A percentile compares a stretch with the other conserved stretches of the same genome.
Evolutionary conservation across 2,329 filamentous ascomycete species (phyloP).

Genomic region (Aciculosporium take): DNA sequence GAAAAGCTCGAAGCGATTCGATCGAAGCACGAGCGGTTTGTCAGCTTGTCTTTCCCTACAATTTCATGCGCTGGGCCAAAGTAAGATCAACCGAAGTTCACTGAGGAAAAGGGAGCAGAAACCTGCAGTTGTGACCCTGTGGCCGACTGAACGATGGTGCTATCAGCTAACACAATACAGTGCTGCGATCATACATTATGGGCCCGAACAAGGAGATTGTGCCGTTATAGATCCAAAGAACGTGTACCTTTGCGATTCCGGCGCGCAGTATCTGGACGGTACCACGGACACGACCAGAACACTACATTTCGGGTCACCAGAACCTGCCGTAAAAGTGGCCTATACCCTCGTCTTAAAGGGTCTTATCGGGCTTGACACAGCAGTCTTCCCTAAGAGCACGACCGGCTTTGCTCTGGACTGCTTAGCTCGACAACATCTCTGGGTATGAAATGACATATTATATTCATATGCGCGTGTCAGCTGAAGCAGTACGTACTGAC

Average conservation of each 20-base stretch:
- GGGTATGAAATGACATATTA: conserved; percentile 39
- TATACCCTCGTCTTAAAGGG: conserved; percentile 94
- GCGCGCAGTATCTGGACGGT: conserved; percentile 89
- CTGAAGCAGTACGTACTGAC: not conserved
- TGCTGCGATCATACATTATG: conserved; percentile 92
- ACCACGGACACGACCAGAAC: conserved; percentile 94
- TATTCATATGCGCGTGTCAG: not conserved
- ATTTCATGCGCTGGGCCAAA: conserved; percentile 85
- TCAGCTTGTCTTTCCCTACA: conserved; percentile 84
- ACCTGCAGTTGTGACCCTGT: not conserved
- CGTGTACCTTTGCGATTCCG: conserved; percentile 92
- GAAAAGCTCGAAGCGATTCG: conserved; percentile 76
- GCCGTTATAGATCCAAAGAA: conserved; percentile 68
- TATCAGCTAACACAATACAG: conserved; percentile 28
- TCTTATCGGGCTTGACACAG: conserved; percentile 74
- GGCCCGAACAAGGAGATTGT: conserved; percentile 70
- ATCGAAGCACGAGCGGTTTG: conserved; percentile 56
- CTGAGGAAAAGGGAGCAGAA: too few relatives aligned
- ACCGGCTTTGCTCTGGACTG: conserved; percentile 84
- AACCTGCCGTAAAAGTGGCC: conserved; percentile 68
- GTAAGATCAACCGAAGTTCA: conserved; percentile 23
- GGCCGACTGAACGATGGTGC: not conserved
- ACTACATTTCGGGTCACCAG: conserved; percentile 77
- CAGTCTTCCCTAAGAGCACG: conserved; percentile 86
- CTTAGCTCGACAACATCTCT: conserved; percentile 79